A percentile compares a stretch with the other conserved stretches of the same genome.
These are phyloP conservation scores for Rubia peregrina DNA, from an alignment of 305 asterid genomes.

Conservation along the genomic window DNA sequence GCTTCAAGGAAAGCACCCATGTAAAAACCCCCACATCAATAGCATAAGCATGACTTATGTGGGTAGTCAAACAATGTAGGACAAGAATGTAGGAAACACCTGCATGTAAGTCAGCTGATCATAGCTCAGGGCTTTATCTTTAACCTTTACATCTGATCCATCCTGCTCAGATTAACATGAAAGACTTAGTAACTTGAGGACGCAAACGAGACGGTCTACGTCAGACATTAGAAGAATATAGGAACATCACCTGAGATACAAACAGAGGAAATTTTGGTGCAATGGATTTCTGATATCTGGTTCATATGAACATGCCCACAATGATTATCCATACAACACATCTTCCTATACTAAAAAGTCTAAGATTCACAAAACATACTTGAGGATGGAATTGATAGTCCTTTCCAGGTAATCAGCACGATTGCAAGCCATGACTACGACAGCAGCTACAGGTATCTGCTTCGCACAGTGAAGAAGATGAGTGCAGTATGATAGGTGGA, in stretches of 20 bases:
- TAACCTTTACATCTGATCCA: slow-evolving; percentile 76
- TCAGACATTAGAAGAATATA: background rate
- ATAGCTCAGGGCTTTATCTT: slow-evolving; percentile 71
- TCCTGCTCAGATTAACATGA: slow-evolving; percentile 45
- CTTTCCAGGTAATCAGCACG: slow-evolving; percentile 95
- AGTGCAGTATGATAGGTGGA: slow-evolving; percentile 22
- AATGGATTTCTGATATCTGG: slow-evolving; percentile 66
- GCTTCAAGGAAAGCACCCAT: slow-evolving; percentile 3
- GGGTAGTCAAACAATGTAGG: background rate
- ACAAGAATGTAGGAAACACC: slow-evolving; percentile 35
- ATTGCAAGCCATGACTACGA: slow-evolving; percentile 95
- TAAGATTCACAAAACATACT: slow-evolving; percentile 41
- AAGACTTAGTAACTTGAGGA: background rate
- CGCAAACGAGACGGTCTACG: background rate
- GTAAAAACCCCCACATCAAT: slow-evolving; percentile 1
- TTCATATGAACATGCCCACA: slow-evolving; percentile 22
- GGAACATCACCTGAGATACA: slow-evolving; percentile 66
- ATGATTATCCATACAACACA: slow-evolving; percentile 20
- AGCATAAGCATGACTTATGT: background rate
- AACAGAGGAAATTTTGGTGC: slow-evolving; percentile 89
- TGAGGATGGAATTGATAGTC: slow-evolving; percentile 79
- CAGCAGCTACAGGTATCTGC: slow-evolving; percentile 93
- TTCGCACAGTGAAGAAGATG: slow-evolving; percentile 26
- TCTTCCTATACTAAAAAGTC: background rate
- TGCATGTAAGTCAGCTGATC: slow-evolving; percentile 91